Base-by-base conservation (phyloP, 306 rosid genomes). In the Castanea crenata region DNA sequence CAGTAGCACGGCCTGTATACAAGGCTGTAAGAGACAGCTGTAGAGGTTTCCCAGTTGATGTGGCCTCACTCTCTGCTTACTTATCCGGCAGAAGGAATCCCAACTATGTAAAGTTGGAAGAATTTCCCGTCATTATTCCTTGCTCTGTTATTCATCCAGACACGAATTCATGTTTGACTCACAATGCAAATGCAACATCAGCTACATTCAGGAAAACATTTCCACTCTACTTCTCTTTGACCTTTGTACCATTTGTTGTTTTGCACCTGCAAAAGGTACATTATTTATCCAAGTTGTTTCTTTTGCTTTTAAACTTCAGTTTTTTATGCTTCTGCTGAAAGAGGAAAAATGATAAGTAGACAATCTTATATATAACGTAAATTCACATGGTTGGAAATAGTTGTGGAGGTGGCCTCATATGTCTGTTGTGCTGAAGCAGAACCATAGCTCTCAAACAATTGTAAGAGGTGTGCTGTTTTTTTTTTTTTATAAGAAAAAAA, bases 181-280 rank as follows among this genome's bases (percentile, higher is more conserved):
- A 92, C 52, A 85, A 89, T 73, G 88, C 74, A 80, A 85, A 81
- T 63, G 99, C 99, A 78, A 83, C 94, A 77, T 90, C 95, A 81
- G 90, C 91, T 78, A 92, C 97, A 12, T 95, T 95, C 84, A 89
- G 88, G 88, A 95, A 95, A 83, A 95, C 97, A 18, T 95, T 95
- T 84, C 99, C 96, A 1, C 94, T 95, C 75, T 92, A 92, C 87
- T 95, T 95, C 89, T 95, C 98, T 81, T 90, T 92, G 91, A 95
- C 98, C 25, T 91, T 92, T 82, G 99, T 95, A 80, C 97, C 99
- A 32, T 92, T 86, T 76, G 99, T 95, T 63, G 97, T 95, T 88
- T 88, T 95, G 79, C 97, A 74, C 85, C 89, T 91, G 77, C 98
- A 92, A 79, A 95, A 92, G 97, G 99, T 95, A 91, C 62, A 69